Evolutionary conservation across 495 filamentous ascomycete genomes (phyloP).

Genomic region (Penicillium nucicola): DNA sequence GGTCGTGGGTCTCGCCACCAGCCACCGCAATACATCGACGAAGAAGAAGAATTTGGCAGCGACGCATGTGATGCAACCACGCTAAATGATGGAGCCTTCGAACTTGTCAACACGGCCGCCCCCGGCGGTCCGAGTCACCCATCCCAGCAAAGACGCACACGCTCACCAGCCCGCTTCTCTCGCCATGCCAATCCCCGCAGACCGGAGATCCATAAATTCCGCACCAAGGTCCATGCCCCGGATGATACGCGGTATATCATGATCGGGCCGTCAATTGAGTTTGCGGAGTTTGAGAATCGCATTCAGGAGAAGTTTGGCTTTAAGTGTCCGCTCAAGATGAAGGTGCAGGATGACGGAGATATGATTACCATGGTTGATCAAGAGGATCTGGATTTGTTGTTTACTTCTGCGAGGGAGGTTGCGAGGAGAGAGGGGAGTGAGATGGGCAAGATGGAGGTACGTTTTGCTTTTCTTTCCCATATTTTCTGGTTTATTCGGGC

Average conservation of each 20-base stretch:
- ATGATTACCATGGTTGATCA: conserved; percentile 97
- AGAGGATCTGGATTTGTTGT: conserved; percentile 88
- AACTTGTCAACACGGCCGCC: conserved; percentile 58
- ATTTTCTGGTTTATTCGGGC: neutral
- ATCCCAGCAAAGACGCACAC: conserved; percentile 21
- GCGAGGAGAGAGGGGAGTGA: conserved; percentile 74
- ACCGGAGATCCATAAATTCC: conserved; percentile 57
- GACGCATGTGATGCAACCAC: conserved; percentile 61
- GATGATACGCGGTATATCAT: conserved; percentile 96
- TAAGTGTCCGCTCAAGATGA: conserved; percentile 68
- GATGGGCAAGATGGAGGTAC: conserved; percentile 94
- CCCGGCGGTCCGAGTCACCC: conserved; percentile 2
- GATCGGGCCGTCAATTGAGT: conserved; percentile 69
- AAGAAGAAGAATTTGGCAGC: conserved; percentile 67
- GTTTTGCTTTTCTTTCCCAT: conserved; percentile 20
- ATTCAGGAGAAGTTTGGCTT: conserved; percentile 85
- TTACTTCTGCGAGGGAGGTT: conserved; percentile 60
- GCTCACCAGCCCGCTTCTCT: conserved; percentile 28
- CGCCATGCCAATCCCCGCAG: conserved; percentile 29
- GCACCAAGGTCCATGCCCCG: conserved; percentile 81
- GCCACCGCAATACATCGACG: conserved; percentile 63
- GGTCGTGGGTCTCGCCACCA: conserved; percentile 37
- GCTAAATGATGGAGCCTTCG: conserved; percentile 72
- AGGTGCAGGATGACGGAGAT: conserved; percentile 82
- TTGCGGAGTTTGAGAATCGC: conserved; percentile 67